A percentile compares a stretch with the other conserved stretches of the same genome.
These are phyloP conservation scores for Elaphomyces granulatus DNA, from an alignment of 495 filamentous ascomycete genomes.

Conservation along the genomic window DNA sequence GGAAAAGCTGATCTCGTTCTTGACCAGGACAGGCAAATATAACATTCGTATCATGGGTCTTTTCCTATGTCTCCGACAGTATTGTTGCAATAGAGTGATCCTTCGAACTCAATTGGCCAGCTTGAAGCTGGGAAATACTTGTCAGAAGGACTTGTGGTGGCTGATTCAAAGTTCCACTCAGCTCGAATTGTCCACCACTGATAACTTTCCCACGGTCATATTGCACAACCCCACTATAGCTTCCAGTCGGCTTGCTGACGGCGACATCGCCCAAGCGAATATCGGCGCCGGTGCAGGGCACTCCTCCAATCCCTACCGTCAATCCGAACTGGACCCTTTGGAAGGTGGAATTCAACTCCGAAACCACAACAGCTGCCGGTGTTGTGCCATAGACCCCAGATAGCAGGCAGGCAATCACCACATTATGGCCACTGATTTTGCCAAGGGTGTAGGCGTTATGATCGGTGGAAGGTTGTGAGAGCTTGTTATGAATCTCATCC, in stretches of 20 bases:
- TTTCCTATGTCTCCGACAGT: no score
- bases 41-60: slow-evolving; percentile 6
- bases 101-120: no score
- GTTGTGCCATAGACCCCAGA: slow-evolving; percentile 10
- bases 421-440: slow-evolving; percentile 19
- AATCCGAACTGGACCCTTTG: slow-evolving; percentile 10
- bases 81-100: no score
- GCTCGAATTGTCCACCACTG: slow-evolving; percentile 4
- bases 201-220: slow-evolving; percentile 8
- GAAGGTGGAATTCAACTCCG: slow-evolving; percentile 15
- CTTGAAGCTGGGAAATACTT: no score
- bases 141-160: not conserved
- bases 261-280: slow-evolving; percentile 8
- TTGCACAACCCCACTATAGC: slow-evolving; percentile 5
- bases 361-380: slow-evolving; percentile 13
- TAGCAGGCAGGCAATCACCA: slow-evolving; percentile 19
- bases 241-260: slow-evolving; percentile 4
- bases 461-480: slow-evolving; percentile 8
- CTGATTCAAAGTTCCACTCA: not conserved
- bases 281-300: no score
- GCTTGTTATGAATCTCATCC: slow-evolving; percentile 13
- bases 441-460: slow-evolving; percentile 21
- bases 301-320: slow-evolving; percentile 20
- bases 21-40: slow-evolving; percentile 8
- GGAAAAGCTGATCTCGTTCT: slow-evolving; percentile 12